Percentiles rank a stretch among this genome's conserved stretches.
Conservation (phyloP, 257 asterid genomes). For the Petrea volubilis region DNA sequence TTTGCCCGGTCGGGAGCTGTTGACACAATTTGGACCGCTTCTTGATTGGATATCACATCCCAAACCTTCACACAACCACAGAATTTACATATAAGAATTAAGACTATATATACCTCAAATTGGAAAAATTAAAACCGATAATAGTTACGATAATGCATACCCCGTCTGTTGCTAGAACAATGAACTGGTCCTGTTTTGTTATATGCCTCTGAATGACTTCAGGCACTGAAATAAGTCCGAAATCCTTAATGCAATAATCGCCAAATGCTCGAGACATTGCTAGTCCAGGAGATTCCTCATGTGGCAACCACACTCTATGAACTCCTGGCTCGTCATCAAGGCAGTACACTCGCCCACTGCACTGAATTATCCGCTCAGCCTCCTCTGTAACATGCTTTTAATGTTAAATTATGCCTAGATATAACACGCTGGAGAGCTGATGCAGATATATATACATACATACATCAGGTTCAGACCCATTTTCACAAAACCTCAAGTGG, state of each 20-base stretch:
- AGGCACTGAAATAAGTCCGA: slow-evolving; percentile 89
- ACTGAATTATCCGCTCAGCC: slow-evolving; percentile 67
- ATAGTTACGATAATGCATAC: slow-evolving; percentile 33
- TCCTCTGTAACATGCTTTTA: slow-evolving; percentile 61
- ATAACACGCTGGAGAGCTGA: not conserved
- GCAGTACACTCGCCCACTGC: slow-evolving; percentile 76
- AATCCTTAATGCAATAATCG: slow-evolving; percentile 82
- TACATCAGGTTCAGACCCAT: too few relatives aligned
- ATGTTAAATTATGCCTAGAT: not conserved
- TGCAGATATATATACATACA: not conserved
- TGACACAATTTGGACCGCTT: slow-evolving; percentile 82
- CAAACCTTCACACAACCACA: slow-evolving; percentile 61
- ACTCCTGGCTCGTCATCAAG: slow-evolving; percentile 85
- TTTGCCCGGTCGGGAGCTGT: slow-evolving; percentile 50
- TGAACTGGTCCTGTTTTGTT: slow-evolving; percentile 68
- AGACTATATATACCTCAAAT: too few relatives aligned
- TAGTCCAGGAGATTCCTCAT: slow-evolving; percentile 82
- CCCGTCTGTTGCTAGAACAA: slow-evolving; percentile 95
- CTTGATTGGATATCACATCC: slow-evolving; percentile 94
- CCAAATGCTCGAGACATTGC: slow-evolving; percentile 99
- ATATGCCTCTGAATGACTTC: slow-evolving; percentile 76
- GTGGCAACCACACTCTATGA: slow-evolving; percentile 86
- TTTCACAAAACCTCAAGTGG: too few relatives aligned
- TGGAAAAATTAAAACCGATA: not conserved
- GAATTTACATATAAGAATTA: not conserved